Percentiles rank a stretch among this genome's conserved stretches.
phyloP scores from a whole-genome alignment of 305 asterid genomes.

The Solanum hybrid region DNA sequence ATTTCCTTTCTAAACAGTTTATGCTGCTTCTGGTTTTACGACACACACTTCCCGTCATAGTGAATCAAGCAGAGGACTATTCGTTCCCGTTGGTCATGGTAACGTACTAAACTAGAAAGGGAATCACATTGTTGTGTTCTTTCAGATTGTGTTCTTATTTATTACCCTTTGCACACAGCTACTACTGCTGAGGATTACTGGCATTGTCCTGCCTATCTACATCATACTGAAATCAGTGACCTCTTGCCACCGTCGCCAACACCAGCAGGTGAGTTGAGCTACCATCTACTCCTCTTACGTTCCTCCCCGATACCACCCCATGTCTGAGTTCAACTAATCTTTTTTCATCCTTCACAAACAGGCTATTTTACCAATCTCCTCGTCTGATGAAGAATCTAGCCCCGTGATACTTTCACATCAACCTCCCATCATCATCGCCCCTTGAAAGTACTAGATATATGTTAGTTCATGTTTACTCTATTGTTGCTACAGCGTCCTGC shows the following conservation, averaged over 20 bases:
- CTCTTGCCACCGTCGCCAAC: constrained; percentile 42
- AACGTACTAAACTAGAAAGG: constrained; percentile 11
- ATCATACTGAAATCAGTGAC: constrained; percentile 70
- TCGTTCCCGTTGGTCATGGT: constrained; percentile 72
- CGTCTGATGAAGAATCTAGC: constrained; percentile 49
- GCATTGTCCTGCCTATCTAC: constrained; percentile 75
- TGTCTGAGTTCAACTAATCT: not conserved
- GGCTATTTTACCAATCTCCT: constrained; percentile 26
- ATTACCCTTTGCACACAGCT: constrained; percentile 32
- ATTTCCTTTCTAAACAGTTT: constrained; percentile 32
- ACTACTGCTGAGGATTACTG: constrained; percentile 48
- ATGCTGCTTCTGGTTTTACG: constrained; percentile 72
- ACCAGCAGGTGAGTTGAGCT: constrained; percentile 32
- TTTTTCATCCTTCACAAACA: constrained; percentile 9
- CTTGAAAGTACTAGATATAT: not conserved
- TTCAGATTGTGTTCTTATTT: not conserved
- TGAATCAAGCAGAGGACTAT: constrained; percentile 50
- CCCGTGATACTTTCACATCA: constrained; percentile 18
- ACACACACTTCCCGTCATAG: constrained; percentile 73
- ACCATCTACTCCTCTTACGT: not conserved
- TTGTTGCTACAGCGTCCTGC: not conserved
- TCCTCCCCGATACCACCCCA: not conserved
- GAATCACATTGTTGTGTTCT: not conserved
- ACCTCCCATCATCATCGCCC: not conserved
- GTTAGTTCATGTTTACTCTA: not conserved